Evolutionary conservation across 345 rosid genomes (phyloP).

Genomic region (Cardamine resedifolia): DNA sequence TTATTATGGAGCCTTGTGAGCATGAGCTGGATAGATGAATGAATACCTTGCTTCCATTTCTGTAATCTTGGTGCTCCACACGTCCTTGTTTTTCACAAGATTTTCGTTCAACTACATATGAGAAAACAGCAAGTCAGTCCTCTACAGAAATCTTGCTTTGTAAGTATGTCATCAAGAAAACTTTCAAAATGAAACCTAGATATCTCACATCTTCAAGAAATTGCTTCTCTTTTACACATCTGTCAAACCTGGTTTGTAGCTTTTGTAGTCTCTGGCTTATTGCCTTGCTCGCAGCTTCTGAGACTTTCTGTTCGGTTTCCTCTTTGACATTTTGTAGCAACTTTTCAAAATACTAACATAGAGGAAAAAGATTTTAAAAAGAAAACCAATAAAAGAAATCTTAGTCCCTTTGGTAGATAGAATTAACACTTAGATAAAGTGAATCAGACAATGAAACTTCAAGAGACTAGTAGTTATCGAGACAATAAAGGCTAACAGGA

Average conservation of each 20-base stretch:
- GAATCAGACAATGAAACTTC: slow-evolving; percentile 3
- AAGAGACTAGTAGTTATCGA: background rate
- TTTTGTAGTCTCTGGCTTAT: slow-evolving; percentile 61
- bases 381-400: too few species aligned
- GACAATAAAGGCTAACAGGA: background rate
- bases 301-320: slow-evolving; percentile 69
- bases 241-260: slow-evolving; percentile 75
- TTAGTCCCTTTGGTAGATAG: too few species aligned
- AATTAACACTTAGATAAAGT: too few species aligned
- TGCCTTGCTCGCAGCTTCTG: slow-evolving; percentile 69
- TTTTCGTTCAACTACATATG: slow-evolving; percentile 73
- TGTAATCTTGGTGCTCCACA: slow-evolving; percentile 72
- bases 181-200: background rate
- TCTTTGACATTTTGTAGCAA: slow-evolving; percentile 78
- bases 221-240: slow-evolving; percentile 73
- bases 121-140: slow-evolving; percentile 17
- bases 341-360: too few species aligned
- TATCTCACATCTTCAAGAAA: slow-evolving; percentile 92
- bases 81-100: slow-evolving; percentile 75
- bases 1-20: background rate
- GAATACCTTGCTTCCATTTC: slow-evolving; percentile 80
- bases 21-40: background rate
- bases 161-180: background rate
- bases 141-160: background rate
- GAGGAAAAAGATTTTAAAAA: too few species aligned